Evolutionary conservation across 257 asterid species (phyloP).

Genomic region (Solanum stenotomum): DNA sequence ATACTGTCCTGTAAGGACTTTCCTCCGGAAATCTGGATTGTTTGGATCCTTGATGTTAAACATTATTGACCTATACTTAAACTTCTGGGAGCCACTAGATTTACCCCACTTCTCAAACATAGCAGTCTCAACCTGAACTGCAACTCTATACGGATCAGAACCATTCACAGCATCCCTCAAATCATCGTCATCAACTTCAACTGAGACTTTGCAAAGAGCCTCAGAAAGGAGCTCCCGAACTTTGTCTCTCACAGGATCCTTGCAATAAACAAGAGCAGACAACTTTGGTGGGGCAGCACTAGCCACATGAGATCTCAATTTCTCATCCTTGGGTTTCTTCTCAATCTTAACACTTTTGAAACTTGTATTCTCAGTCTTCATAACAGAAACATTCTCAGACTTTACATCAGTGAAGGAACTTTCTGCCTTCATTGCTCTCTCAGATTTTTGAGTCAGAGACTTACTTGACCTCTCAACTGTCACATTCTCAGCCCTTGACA

Average conservation of each 20-base stretch:
- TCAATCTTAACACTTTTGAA: conserved; percentile 24
- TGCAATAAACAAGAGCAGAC: conserved; percentile 19
- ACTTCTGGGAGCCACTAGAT: conserved; percentile 30
- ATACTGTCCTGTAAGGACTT: conserved; percentile 55
- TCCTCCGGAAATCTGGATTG: conserved; percentile 61
- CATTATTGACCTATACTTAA: conserved; percentile 35
- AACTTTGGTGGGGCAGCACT: conserved; percentile 22
- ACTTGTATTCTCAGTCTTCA: conserved; percentile 13
- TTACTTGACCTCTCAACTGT: conserved; percentile 29
- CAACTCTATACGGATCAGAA: conserved; percentile 62
- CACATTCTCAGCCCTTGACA: not conserved
- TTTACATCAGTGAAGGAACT: conserved; percentile 20
- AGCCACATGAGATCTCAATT: conserved; percentile 14
- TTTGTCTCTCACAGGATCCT: conserved; percentile 37
- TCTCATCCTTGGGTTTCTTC: conserved; percentile 36
- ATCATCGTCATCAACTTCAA: conserved; percentile 29
- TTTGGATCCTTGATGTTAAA: conserved; percentile 41
- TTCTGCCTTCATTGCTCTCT: conserved; percentile 19
- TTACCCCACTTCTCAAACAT: conserved; percentile 39
- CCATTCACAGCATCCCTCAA: conserved; percentile 28
- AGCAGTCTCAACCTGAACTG: conserved; percentile 32
- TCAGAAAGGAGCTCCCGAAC: conserved; percentile 31
- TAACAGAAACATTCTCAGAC: conserved; percentile 19
- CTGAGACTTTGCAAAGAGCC: conserved; percentile 30
- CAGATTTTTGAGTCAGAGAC: conserved; percentile 13